phyloP scores from a whole-genome alignment of 202 grass and related monocot genomes.

The Panicum hallii region DNA sequence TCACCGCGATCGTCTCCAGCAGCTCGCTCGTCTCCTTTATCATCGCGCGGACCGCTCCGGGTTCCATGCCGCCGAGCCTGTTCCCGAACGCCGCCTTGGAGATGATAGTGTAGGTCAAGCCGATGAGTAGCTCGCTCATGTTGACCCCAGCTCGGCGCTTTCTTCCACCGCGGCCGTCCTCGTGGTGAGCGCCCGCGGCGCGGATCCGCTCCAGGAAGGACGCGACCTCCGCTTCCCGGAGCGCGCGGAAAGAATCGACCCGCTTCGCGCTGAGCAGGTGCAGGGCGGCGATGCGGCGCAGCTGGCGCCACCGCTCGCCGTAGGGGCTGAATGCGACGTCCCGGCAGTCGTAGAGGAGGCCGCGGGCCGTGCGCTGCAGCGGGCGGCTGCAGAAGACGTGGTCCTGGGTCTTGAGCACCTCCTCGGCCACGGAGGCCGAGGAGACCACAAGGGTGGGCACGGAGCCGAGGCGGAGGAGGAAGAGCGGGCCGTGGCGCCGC shows the following conservation, averaged over 20 bases:
- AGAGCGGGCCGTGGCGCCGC: slow-evolving; percentile 10
- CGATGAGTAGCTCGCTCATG: slow-evolving; percentile 23
- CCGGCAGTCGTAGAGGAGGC: slow-evolving; percentile 4
- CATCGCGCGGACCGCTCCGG: not conserved
- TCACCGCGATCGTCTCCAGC: slow-evolving; percentile 36
- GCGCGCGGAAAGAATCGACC: slow-evolving; percentile 46
- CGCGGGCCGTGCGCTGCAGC: not conserved
- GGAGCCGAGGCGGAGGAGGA: slow-evolving; percentile 35
- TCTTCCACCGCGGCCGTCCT: not conserved
- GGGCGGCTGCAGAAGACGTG: slow-evolving; percentile 47
- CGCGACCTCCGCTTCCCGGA: slow-evolving; percentile 49
- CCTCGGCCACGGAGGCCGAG: slow-evolving; percentile 40
- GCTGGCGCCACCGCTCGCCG: slow-evolving; percentile 60
- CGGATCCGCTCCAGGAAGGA: slow-evolving; percentile 35
- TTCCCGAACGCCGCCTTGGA: slow-evolving; percentile 46
- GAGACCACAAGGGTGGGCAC: slow-evolving; percentile 52
- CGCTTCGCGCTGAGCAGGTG: slow-evolving; percentile 51
- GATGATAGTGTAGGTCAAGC: slow-evolving; percentile 40
- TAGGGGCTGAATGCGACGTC: slow-evolving; percentile 54
- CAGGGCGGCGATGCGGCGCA: slow-evolving; percentile 43
- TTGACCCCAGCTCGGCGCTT: slow-evolving; percentile 27
- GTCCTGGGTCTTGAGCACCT: slow-evolving; percentile 46
- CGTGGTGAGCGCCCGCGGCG: not conserved
- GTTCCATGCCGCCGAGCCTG: slow-evolving; percentile 27
- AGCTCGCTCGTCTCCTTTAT: not conserved